Evolutionary conservation across 805 yeast species (phyloP), one percentile per base, ranked within the genome.

Genomic region (Candida manassasensis): DNA sequence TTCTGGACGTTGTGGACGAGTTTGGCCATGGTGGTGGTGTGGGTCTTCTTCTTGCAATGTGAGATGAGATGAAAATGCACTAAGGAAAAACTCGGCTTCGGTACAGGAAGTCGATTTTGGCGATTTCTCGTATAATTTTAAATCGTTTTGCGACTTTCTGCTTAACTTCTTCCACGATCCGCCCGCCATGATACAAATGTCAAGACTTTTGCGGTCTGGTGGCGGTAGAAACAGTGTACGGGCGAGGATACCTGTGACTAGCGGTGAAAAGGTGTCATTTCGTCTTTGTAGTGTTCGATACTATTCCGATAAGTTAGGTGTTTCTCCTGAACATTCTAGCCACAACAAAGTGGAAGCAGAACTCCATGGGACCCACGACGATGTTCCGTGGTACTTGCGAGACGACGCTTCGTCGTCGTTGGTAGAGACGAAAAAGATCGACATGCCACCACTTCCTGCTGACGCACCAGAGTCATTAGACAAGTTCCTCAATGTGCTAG

Each of bases 1-100:
- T 94, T 93, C 60, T 90, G 97, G 8, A 90, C 81, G 53, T 87
- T 84, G 57, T 89, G 97, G 9, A 84, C 90, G 21, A 84, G 63
- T 45, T 81, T 83, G 22, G 83, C 83, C 94, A 85, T 85, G 16
- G 9, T 38, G 19, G 10, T 9, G 9, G n/a, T 8, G 9, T 17
- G 12, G 22, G 22, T 19, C 22, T 19, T 7, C 22, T 27, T 12
- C 16, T 27, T 27, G 30, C 14, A 19, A 27, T 27, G 32, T 10
- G 22, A 19, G 22, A 19, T 19, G 22, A 19, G 12, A 22, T 21
- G 5, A 14, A n/a, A 12, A 18, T 21, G 11, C 19, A 12, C 18
- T 34, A 19, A 21, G 14, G 19, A 16, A 9, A 22, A n/a, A 21
- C 11, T 14, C 13, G 17, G 16, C 17, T 11, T 4, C 10, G 44